These are phyloP conservation scores for Cladophialophora carrionii DNA, from an alignment of 2,329 filamentous ascomycete genomes.

Conservation along the genomic window DNA sequence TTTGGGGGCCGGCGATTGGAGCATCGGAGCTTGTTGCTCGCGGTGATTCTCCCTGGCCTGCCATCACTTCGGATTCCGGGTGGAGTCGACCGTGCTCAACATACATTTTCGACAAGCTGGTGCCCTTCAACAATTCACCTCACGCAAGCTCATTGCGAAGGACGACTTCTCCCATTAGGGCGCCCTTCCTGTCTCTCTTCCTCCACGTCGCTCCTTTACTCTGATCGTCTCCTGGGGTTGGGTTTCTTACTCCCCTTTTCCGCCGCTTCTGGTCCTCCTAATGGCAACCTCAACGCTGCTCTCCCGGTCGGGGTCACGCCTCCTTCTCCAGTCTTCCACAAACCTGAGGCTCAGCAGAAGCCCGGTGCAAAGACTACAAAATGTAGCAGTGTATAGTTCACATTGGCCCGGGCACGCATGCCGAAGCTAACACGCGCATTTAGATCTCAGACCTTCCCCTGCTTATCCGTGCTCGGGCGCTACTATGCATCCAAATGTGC, in stretches of 20 bases:
- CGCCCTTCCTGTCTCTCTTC: slow-evolving; percentile 16
- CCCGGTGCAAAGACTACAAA: slow-evolving; percentile 49
- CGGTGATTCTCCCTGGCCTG: slow-evolving; percentile 12
- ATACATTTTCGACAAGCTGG: slow-evolving; percentile 32
- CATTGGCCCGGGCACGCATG: not conserved
- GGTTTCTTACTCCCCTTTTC: slow-evolving; percentile 13
- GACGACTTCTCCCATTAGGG: slow-evolving; percentile 22
- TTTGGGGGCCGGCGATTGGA: slow-evolving; percentile 7
- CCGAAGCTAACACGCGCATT: slow-evolving; percentile 24
- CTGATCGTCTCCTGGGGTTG: slow-evolving; percentile 15
- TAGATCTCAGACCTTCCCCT: slow-evolving; percentile 46
- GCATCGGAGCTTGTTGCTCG: slow-evolving; percentile 4
- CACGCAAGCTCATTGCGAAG: slow-evolving; percentile 12
- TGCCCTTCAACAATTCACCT: slow-evolving; percentile 27
- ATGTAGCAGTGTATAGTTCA: slow-evolving; percentile 46
- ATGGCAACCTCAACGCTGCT: slow-evolving; percentile 59
- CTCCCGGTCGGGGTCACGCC: slow-evolving; percentile 51
- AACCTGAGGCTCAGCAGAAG: slow-evolving; percentile 49
- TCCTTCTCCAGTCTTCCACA: slow-evolving; percentile 47
- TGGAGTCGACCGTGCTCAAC: slow-evolving; percentile 23
- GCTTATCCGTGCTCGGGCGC: slow-evolving; percentile 63
- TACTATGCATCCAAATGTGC: slow-evolving; percentile 72
- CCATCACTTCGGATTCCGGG: slow-evolving; percentile 19
- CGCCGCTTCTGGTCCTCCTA: slow-evolving; percentile 39
- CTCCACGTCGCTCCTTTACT: slow-evolving; percentile 35